A percentile compares a stretch with the other conserved stretches of the same genome.
Conservation (phyloP, 176 grass and related monocot genomes). For the Panicum miliaceum region DNA sequence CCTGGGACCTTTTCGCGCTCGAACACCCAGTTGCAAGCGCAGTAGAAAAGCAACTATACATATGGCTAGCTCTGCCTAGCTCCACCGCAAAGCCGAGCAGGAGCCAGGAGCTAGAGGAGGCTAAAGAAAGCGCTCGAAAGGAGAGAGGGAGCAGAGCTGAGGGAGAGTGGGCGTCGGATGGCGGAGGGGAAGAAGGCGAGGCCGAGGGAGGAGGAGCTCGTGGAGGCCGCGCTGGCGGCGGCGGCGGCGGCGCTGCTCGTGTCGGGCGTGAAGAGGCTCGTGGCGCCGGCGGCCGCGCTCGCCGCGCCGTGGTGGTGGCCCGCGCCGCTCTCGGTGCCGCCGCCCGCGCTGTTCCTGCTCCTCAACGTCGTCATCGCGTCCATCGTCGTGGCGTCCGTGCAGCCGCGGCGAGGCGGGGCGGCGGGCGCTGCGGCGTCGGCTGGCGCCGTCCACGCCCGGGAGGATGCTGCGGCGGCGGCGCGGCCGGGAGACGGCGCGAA, state of each 20-base stretch:
- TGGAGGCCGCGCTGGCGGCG: conserved; percentile 72
- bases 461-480: neutral
- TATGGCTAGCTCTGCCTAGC: neutral
- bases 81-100: conserved; percentile 28
- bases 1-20: conserved; percentile 32
- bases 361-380: conserved; percentile 85
- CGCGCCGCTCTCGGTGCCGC: conserved; percentile 50
- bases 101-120: neutral
- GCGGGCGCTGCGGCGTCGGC: neutral
- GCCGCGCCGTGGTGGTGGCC: conserved; percentile 44
- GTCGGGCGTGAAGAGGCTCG: conserved; percentile 69
- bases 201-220: conserved; percentile 68
- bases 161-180: conserved; percentile 25
- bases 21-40: conserved; percentile 10
- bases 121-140: neutral
- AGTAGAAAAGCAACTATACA: conserved; percentile 2
- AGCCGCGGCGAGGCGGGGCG: conserved; percentile 8
- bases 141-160: neutral
- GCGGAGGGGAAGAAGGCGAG: conserved; percentile 51
- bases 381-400: conserved; percentile 75
- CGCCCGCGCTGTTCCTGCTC: conserved; percentile 76
- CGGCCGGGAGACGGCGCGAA: conserved; percentile 19
- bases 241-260: conserved; percentile 71
- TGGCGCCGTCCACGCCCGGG: neutral
- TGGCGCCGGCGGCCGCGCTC: conserved; percentile 45